Conservation (phyloP, 176 grass and related monocot genomes). For the Cenchrus americanus region DNA sequence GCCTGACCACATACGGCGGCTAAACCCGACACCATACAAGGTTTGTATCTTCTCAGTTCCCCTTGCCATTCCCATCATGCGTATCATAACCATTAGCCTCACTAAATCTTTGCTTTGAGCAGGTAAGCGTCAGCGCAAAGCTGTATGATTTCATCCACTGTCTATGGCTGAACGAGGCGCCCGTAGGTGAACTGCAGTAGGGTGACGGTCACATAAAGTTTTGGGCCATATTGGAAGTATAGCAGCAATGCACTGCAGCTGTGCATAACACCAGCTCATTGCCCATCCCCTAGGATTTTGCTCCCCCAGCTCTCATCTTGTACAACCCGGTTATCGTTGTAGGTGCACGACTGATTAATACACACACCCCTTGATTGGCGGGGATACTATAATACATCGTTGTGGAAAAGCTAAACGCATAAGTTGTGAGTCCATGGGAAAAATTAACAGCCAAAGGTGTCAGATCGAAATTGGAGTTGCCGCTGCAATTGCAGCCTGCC, state of each 20-base stretch:
- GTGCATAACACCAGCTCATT: constrained; percentile 24
- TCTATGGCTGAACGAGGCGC: constrained; percentile 89
- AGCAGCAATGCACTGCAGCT: constrained; percentile 25
- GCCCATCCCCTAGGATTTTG: constrained; percentile 36
- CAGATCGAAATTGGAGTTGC: not conserved
- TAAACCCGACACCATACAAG: constrained; percentile 99
- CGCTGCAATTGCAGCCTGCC: not conserved
- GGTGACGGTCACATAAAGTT: constrained; percentile 38
- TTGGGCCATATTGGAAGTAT: constrained; percentile 50
- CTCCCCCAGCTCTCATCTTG: not conserved
- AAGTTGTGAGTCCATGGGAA: not conserved
- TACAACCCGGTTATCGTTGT: constrained; percentile 32
- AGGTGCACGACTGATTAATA: constrained; percentile 28
- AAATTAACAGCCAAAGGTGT: not conserved
- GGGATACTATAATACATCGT: constrained; percentile 29
- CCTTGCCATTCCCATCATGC: not conserved
- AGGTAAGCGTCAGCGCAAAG: constrained; percentile 86
- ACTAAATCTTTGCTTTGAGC: constrained; percentile 31
- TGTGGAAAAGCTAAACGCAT: constrained; percentile 8
- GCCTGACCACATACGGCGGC: constrained; percentile 84
- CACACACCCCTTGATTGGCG: constrained; percentile 42
- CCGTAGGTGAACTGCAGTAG: constrained; percentile 82
- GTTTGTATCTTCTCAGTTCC: constrained; percentile 35
- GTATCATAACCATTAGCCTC: not conserved
- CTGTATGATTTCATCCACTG: constrained; percentile 94